These are phyloP conservation scores for Talaromyces sp. DNA, from an alignment of 2,329 filamentous ascomycete genomes.

Conservation along the genomic window DNA sequence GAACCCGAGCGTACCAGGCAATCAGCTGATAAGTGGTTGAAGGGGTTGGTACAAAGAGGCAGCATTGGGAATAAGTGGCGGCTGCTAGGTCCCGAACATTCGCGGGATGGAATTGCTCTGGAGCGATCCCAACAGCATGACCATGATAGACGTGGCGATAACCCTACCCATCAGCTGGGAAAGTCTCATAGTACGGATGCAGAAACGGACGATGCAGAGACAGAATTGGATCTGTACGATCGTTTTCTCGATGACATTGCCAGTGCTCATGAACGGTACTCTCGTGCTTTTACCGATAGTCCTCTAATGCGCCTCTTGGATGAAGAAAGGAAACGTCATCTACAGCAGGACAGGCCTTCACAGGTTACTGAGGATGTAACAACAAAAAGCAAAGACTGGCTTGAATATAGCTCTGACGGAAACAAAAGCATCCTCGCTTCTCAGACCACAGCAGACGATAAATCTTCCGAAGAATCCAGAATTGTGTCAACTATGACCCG, in stretches of 20 bases:
- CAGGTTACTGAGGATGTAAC: conserved; percentile 16
- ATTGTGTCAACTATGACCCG: conserved; percentile 57
- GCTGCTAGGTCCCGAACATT: conserved; percentile 24
- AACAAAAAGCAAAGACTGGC: conserved; percentile 27
- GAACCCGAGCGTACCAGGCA: conserved; percentile 27
- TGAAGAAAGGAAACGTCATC: conserved; percentile 29
- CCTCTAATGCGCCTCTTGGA: conserved; percentile 35
- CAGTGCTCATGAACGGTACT: conserved; percentile 33
- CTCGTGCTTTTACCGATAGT: conserved; percentile 28
- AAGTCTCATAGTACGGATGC: conserved; percentile 14
- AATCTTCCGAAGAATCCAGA: conserved; percentile 23
- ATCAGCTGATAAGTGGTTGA: conserved; percentile 39
- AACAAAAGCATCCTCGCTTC: conserved; percentile 13
- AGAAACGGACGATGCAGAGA: conserved; percentile 31
- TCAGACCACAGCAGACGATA: conserved; percentile 21
- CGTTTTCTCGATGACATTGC: conserved; percentile 41
- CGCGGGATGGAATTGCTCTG: conserved; percentile 27
- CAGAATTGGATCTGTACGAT: conserved; percentile 55
- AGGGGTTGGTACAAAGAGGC: conserved; percentile 39
- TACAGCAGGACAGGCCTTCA: conserved; percentile 23
- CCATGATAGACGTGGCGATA: conserved; percentile 1
- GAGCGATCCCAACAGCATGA: conserved; percentile 17
- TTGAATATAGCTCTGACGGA: conserved; percentile 21
- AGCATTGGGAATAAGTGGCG: conserved; percentile 42
- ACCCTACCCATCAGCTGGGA: not conserved